Evolutionary conservation across 345 rosid species (phyloP), one percentile per base, ranked within the genome.

Genomic region (Euphorbia pulcherrima): DNA sequence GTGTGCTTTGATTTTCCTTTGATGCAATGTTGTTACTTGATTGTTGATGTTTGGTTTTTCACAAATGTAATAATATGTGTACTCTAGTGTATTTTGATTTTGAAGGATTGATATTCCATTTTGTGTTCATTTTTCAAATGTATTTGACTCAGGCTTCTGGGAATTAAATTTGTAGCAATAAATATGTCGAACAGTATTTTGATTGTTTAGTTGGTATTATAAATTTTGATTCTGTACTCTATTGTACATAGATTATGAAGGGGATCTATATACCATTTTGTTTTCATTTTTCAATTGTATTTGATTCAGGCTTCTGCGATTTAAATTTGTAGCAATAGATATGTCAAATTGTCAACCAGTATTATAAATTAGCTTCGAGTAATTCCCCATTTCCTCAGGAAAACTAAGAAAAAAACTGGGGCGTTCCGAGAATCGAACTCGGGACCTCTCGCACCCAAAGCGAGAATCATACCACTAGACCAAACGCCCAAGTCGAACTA

Each of bases 391-490:
- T n/a, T n/a, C n/a, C n/a, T n/a, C n/a, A n/a, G n/a, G n/a, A n/a
- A n/a, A n/a, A n/a, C n/a, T n/a, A n/a, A n/a, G n/a, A n/a, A 16
- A 41, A 2, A 48, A 48, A 48, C 16, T 2, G 55, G 88, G 90
- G 81, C 83, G 78, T 85, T 86, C 85, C 70, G 83, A 83, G 85
- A 88, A 86, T 78, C 67, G 65, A 81, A 84, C 85, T 86, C 80
- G 66, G 78, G 86, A 89, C 83, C 84, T 85, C 85, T 88, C 79
- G 79, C 91, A 85, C 89, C 94, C 86, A 77, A 85, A 90, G 88
- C 83, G 76, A 88, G 90, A 86, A 89, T 85, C 92, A 85, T 85
- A 82, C 87, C 89, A 86, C 84, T 85, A 79, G 82, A 86, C 92
- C 85, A 87, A 84, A 81, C 81, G 85, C 84, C 90, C 86, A n/a